A percentile compares a stretch with the other conserved stretches of the same genome.
Evolutionary conservation across 768 basidiomycete genomes (phyloP).

Genomic region (Rubroboletus satanas): DNA sequence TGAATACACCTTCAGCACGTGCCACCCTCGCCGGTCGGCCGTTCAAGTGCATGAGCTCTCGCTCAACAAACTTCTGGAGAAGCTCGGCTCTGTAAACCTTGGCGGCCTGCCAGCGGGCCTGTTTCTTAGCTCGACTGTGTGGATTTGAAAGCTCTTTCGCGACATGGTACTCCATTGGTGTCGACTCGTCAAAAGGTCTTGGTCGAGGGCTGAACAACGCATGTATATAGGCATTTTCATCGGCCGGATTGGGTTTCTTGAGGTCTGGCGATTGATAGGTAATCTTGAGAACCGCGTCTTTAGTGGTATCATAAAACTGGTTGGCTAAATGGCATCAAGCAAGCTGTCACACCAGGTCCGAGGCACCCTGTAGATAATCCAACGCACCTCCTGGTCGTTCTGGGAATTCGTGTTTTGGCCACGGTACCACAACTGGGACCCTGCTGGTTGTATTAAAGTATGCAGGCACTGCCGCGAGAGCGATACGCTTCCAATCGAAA

Average conservation of each 20-base stretch:
- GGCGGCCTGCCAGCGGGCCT: conserved; percentile 66
- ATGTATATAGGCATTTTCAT: conserved; percentile 60
- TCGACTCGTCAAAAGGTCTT: conserved; percentile 44
- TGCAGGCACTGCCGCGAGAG: conserved; percentile 61
- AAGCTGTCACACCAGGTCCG: conserved; percentile 7
- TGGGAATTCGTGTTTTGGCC: conserved; percentile 55
- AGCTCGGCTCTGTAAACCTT: conserved; percentile 45
- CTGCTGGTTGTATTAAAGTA: conserved; percentile 34
- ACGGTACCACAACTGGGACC: conserved; percentile 51
- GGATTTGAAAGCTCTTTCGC: conserved; percentile 74
- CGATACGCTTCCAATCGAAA: conserved; percentile 73
- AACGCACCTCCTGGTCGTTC: conserved; percentile 32
- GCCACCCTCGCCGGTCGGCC: conserved; percentile 62
- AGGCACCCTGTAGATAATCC: neutral
- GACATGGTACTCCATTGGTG: conserved; percentile 65
- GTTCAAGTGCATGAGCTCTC: conserved; percentile 52
- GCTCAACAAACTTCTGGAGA: conserved; percentile 49
- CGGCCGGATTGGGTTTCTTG: conserved; percentile 34
- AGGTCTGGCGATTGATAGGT: conserved; percentile 66
- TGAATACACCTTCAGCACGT: conserved; percentile 70
- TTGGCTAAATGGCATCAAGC: conserved; percentile 21
- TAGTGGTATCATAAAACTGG: conserved; percentile 58
- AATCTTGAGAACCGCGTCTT: conserved; percentile 57
- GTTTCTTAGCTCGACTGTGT: conserved; percentile 78
- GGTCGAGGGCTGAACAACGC: conserved; percentile 40